Conservation (phyloP, 2,329 filamentous ascomycete genomes). For the Fonsecaea nubica region DNA sequence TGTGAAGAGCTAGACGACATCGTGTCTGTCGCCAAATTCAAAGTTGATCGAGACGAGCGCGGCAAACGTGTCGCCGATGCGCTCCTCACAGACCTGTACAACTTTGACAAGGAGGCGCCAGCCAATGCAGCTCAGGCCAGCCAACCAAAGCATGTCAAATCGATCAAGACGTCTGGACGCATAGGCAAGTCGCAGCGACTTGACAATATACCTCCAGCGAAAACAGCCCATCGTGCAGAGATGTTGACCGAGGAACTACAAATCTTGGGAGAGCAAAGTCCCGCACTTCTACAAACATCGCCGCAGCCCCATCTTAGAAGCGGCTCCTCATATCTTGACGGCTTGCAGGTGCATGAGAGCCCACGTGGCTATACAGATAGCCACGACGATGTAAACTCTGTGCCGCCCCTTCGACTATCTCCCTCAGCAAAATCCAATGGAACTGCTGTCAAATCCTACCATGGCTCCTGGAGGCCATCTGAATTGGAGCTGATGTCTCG, state of each 20-base stretch:
- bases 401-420: not conserved
- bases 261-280: not conserved
- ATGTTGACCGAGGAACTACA: not conserved
- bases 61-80: not conserved
- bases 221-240: constrained; percentile 8
- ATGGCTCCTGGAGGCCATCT: not conserved
- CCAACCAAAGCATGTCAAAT: not conserved
- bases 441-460: not conserved
- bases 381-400: not conserved
- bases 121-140: not conserved
- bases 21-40: not conserved
- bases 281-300: too few relatives aligned
- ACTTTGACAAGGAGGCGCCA: constrained; percentile 1
- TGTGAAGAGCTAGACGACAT: not conserved
- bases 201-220: constrained; percentile 4
- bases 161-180: constrained; percentile 1
- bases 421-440: not conserved
- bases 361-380: not conserved
- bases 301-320: not conserved
- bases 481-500: not conserved
- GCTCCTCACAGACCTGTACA: not conserved
- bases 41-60: not conserved
- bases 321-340: not conserved
- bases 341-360: not conserved
- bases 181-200: constrained; percentile 10